Evolutionary conservation across 257 asterid species (phyloP).

Genomic region (Fraxinus excelsior): DNA sequence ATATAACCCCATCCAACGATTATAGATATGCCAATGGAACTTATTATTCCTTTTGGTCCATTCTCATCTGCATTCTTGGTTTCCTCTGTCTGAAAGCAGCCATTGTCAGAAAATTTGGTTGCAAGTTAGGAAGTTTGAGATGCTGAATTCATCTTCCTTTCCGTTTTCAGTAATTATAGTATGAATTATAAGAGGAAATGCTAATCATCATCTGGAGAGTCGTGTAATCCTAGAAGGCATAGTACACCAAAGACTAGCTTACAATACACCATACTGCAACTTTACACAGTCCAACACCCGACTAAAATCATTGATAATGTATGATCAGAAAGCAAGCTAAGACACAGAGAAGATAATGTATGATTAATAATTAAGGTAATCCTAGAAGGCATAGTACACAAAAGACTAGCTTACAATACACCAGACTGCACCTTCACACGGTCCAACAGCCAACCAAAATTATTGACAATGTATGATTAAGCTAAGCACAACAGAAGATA

Average conservation of each 20-base stretch:
- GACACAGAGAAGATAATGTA: not conserved
- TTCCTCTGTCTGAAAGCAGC: constrained; percentile 77
- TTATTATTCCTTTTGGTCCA: constrained; percentile 91
- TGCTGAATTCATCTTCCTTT: not conserved
- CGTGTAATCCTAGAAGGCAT: not conserved
- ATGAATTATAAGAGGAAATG: not conserved
- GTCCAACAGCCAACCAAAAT: not conserved
- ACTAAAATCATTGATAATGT: not conserved
- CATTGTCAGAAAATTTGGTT: constrained; percentile 18
- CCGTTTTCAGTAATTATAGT: not conserved
- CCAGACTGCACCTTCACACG: not conserved
- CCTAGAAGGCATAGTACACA: not conserved
- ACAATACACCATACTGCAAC: not conserved
- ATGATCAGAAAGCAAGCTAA: not conserved
- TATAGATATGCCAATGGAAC: constrained; percentile 89
- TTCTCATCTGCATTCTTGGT: constrained; percentile 80
- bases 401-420: not conserved
- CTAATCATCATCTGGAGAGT: not conserved
- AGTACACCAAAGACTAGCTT: not conserved
- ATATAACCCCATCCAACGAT: constrained; percentile 94
- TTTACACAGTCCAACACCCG: not conserved
- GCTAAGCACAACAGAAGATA: not conserved
- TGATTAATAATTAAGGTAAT: not conserved
- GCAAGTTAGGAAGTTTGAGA: not conserved
- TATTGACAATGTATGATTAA: not conserved